phyloP scores from a whole-genome alignment of 2,329 filamentous ascomycete species.

The Talaromyces sp. region DNA sequence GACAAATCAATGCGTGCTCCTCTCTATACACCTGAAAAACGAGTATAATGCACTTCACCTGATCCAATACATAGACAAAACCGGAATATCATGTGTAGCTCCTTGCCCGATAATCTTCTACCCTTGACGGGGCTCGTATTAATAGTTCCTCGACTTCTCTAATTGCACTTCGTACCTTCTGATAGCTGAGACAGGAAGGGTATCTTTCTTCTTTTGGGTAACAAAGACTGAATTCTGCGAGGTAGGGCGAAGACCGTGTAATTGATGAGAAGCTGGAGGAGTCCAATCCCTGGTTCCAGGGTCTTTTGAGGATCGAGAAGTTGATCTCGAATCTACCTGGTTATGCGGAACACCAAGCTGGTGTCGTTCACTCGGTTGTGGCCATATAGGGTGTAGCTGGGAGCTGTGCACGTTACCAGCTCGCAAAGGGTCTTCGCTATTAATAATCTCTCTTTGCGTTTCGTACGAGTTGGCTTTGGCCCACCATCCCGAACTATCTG shows the following conservation, averaged over 20 bases:
- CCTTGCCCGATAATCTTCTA: background rate
- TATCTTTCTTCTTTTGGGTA: constrained; percentile 10
- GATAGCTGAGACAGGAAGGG: constrained; percentile 12
- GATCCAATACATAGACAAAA: background rate
- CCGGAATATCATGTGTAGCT: background rate
- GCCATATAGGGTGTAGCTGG: background rate
- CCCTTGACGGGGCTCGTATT: background rate
- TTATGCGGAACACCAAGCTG: background rate
- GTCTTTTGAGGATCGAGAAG: background rate
- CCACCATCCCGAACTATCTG: constrained; percentile 14
- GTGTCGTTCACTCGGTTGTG: background rate
- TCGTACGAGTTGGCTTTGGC: constrained; percentile 16
- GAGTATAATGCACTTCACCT: background rate
- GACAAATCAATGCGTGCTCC: background rate
- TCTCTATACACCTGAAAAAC: background rate
- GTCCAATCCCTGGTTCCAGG: background rate
- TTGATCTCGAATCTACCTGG: background rate
- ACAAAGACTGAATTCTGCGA: constrained; percentile 6
- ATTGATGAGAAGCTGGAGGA: background rate
- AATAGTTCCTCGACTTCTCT: constrained; percentile 12
- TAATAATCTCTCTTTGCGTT: constrained; percentile 18
- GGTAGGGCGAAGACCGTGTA: background rate
- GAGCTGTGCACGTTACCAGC: background rate
- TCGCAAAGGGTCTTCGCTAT: constrained; percentile 30
- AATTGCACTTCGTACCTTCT: constrained; percentile 15